These are phyloP conservation scores for Apiotrichum veenhuisii DNA, from an alignment of 1,284 basidiomycete genomes.

Conservation along the genomic window DNA sequence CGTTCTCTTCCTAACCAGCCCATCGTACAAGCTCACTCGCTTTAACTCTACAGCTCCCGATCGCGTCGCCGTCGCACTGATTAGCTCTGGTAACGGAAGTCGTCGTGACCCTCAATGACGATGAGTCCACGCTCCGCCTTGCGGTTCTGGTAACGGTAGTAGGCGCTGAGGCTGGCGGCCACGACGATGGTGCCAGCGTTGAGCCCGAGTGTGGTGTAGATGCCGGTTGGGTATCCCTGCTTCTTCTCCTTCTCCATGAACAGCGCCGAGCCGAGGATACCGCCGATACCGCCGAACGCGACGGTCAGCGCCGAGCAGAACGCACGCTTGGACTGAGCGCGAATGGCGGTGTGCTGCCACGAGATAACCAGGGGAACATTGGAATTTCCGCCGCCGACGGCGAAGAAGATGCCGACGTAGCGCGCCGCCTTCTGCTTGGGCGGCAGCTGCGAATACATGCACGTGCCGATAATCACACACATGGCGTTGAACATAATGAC, in stretches of 20 bases:
- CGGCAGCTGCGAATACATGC: conserved; percentile 19
- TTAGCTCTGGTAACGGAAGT: conserved; percentile 5
- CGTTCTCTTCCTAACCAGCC: too few species aligned
- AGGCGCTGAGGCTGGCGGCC: conserved; percentile 4
- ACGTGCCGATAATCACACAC: conserved; percentile 12
- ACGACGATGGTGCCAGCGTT: conserved; percentile 4
- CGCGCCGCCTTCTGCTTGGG: conserved; percentile 9
- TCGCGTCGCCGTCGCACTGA: too few species aligned
- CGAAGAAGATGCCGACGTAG: conserved; percentile 24
- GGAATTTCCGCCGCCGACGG: conserved; percentile 35
- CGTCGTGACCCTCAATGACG: conserved; percentile 8
- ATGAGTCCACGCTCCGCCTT: conserved; percentile 9
- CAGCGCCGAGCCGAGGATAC: conserved; percentile 16
- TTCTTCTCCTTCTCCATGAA: conserved; percentile 20
- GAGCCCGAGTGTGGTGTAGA: conserved; percentile 16
- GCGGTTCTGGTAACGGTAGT: conserved; percentile 14
- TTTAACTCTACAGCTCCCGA: too few species aligned
- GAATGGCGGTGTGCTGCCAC: conserved; percentile 50
- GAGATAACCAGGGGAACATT: conserved; percentile 41
- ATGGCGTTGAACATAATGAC: conserved; percentile 14
- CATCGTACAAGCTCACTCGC: too few species aligned
- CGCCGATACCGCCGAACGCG: conserved; percentile 20
- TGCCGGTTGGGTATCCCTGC: conserved; percentile 17
- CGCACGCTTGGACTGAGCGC: conserved; percentile 46
- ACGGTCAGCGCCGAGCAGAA: conserved; percentile 23